Base-by-base conservation (phyloP, 1,284 basidiomycete species). In the Microbotryum silenes-acaulis region DNA sequence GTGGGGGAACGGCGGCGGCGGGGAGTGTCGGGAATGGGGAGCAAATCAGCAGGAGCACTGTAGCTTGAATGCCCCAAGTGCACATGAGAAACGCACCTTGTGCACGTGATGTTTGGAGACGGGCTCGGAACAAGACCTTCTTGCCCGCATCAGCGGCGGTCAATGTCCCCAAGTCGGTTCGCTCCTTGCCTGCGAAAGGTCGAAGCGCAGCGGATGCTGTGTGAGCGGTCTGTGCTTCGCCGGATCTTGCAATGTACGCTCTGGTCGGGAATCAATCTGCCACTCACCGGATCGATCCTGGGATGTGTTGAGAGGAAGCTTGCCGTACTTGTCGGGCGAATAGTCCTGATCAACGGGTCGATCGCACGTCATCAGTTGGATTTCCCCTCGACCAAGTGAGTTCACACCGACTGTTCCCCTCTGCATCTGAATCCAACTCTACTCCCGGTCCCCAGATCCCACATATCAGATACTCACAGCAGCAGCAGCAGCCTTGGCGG, bases 231-330 rank as follows among this genome's bases (percentile, higher is more conserved):
- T 27, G 27, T 27, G 3, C 27, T 27, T 27, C 6, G 27, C 27
- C 27, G 27, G 27, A 27, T 27, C 27, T 27, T 27, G 27, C 27
- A 27, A 27, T 27, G 27, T 27, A 27, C 27, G 27, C 27, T 6
- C 27, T 27, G 27, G 27, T 27, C 6, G 27, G n/a, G 12, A 54
- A 18, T 21, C 10, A 31, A 10, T n/a, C 45, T 42, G 16, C 10
- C 23, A 69, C 75, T 69, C 54, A 76, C 80, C 77, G 10, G 76
- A 75, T 57, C 78, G 75, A 68, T 80, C 83, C 75, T 91, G 87
- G 25, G 92, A 97, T 78, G 96, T 91, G 78, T 97, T 89, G 57
- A 98, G 79, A 23, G 92, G 91, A 16, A 93, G 82, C 71, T 85
- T 82, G 62, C 96, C 96, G 76, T 98, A 98, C 78, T 86, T 89